A percentile compares a stretch with the other conserved stretches of the same genome.
phyloP scores from a whole-genome alignment of 2,329 filamentous ascomycete genomes.

The Ceratocystis eucalypticola region DNA sequence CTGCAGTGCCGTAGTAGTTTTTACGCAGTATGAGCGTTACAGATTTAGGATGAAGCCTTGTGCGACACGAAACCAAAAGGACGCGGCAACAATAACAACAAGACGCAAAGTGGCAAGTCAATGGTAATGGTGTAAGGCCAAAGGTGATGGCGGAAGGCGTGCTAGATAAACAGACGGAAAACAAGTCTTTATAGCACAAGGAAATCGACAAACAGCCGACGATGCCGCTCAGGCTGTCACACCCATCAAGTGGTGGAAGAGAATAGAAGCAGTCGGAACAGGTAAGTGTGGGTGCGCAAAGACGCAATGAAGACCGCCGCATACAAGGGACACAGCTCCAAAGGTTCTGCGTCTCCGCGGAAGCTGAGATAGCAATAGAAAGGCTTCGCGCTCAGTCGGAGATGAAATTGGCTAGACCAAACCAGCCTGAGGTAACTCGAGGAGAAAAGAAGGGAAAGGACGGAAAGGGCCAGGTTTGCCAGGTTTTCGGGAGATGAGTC shows the following conservation, averaged over 20 bases:
- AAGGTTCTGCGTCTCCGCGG: no score
- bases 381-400: no score
- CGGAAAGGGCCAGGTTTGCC: not conserved
- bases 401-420: not conserved
- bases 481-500: not conserved
- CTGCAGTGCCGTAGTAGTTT: no score
- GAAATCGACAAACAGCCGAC: not conserved
- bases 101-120: no score
- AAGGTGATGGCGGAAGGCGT: not conserved
- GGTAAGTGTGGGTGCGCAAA: not conserved
- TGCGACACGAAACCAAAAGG: no score
- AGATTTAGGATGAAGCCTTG: no score
- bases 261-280: not conserved
- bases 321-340: not conserved
- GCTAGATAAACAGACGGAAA: not conserved
- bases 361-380: no score
- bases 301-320: not conserved
- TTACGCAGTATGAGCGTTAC: no score
- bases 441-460: not conserved
- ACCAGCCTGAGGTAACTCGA: not conserved
- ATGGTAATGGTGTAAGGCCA: no score
- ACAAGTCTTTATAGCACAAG: not conserved
- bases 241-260: not conserved
- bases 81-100: no score
- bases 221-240: not conserved